Evolutionary conservation across 352 stramenopile genomes (phyloP), one percentile per base, ranked within the genome.

Genomic region (Aphanomyces euteiches): DNA sequence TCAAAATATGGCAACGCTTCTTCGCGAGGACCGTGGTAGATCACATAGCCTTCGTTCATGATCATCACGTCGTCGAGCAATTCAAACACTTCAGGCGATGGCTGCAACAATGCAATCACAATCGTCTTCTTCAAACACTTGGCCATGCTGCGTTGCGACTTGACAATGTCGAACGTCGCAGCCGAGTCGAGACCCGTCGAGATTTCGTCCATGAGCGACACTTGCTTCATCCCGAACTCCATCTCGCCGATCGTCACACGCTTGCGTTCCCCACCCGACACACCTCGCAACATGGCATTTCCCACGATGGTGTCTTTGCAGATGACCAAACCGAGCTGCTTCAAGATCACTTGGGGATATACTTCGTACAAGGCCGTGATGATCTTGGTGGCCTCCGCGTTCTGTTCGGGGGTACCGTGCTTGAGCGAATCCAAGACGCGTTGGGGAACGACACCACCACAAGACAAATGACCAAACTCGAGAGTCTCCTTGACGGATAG

Each of bases 1-100:
- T 84, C 79, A 72, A 98, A 97, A 69, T 97, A 96, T 21, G 77
- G 74, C 43, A 89, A 71, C 4, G 79, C 78, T 72, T 80, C 53
- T 78, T 80, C 63, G 77, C 78, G 76, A 76, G 87, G 64, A 86
- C 77, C 67, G 92, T 77, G 79, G 70, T 96, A 98, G 5, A 98
- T 81, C 21, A 98, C 79, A 57, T 84, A 74, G 58, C 94, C 93
- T 39, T 94, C 77, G 68, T 89, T 83, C 36, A 98, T 72, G 8
- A 98, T 57, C 28, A 97, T 82, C 1, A 98, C 67, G 53, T 97
- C 88, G 77, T 98, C 94, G 78, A 98, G 98, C 8, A 97, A 77
- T n/a, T 83, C 80, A 48, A 96, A 84, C 2, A 96, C 87, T 80
- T 98, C 94, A 19, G 94, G 93, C 1, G 92, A 78, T 53, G 94